These are phyloP conservation scores for Scutellaria barbata DNA, from an alignment of 257 asterid species.

Conservation along the genomic window DNA sequence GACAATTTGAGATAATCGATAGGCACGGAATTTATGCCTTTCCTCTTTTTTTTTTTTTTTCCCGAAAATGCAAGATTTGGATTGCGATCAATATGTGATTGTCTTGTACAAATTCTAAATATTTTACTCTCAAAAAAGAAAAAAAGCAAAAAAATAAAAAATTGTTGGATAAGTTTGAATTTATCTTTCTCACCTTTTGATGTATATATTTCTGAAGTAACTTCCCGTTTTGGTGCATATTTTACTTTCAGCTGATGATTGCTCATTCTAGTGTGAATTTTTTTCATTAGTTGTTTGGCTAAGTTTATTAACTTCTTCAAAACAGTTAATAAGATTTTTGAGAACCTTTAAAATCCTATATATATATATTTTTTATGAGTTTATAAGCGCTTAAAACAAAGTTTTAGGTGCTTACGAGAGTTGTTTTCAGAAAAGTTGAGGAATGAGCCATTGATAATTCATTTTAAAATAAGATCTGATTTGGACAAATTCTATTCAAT, in stretches of 20 bases:
- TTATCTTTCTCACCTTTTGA: neutral
- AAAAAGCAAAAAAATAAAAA: too few species aligned
- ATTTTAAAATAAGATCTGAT: too few species aligned
- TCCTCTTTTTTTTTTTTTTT: constrained; percentile 7
- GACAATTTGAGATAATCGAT: constrained; percentile 28
- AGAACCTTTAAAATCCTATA: too few species aligned
- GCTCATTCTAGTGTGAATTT: neutral
- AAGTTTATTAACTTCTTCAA: neutral
- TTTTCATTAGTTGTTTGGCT: neutral
- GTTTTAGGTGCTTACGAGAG: neutral
- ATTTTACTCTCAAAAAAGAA: neutral
- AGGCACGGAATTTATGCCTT: neutral
- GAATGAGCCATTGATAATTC: too few species aligned
- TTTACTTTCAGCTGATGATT: neutral
- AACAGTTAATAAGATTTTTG: neutral
- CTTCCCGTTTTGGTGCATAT: neutral
- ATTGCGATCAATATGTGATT: constrained; percentile 23
- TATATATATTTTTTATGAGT: too few species aligned
- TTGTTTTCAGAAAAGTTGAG: neutral
- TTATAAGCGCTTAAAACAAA: too few species aligned
- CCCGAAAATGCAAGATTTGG: constrained; percentile 32
- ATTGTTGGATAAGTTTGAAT: constrained; percentile 1
- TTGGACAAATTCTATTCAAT: too few species aligned
- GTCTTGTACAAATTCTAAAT: constrained; percentile 21
- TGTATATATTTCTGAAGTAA: constrained; percentile 14